Evolutionary conservation across 2,329 filamentous ascomycete species (phyloP).

Genomic region (Bertia moriformis): DNA sequence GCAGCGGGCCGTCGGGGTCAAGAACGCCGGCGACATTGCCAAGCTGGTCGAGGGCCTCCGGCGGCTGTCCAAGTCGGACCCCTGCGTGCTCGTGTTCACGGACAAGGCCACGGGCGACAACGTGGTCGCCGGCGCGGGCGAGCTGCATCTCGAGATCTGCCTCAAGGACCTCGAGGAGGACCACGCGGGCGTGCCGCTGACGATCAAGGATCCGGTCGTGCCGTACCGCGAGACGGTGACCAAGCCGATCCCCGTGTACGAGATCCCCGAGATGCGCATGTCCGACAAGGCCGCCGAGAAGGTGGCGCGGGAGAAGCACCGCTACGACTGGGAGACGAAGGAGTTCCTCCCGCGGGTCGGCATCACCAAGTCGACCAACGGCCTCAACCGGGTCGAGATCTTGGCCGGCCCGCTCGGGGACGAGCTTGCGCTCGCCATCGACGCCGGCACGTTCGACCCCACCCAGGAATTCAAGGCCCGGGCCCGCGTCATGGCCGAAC

Average conservation of each 20-base stretch:
- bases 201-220: conserved; percentile 94
- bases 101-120: conserved; percentile 92
- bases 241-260: too few relatives aligned
- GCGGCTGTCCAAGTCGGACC: conserved; percentile 99
- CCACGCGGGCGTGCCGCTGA: conserved; percentile 95
- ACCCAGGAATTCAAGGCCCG: conserved; percentile 98
- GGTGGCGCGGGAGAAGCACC: too few relatives aligned
- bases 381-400: conserved; percentile 99
- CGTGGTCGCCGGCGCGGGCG: conserved; percentile 96
- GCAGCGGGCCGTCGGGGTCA: conserved; percentile 95
- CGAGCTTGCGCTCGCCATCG: conserved; percentile 82
- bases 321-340: too few relatives aligned
- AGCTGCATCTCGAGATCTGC: conserved; percentile 99
- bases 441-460: conserved; percentile 77
- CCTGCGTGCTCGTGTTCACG: conserved; percentile 86
- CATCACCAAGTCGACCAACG: conserved; percentile 92
- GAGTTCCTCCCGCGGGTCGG: too few relatives aligned
- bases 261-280: too few relatives aligned
- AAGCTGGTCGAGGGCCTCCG: conserved; percentile 99
- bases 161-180: conserved; percentile 99
- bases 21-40: conserved; percentile 98
- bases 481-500: conserved; percentile 88
- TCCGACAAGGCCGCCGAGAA: too few relatives aligned
- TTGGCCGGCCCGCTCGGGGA: conserved; percentile 78
- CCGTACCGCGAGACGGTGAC: conserved; percentile 98